Evolutionary conservation across 306 rosid genomes (phyloP), one percentile per base, ranked within the genome.

Genomic region (Mimosa pudica): DNA sequence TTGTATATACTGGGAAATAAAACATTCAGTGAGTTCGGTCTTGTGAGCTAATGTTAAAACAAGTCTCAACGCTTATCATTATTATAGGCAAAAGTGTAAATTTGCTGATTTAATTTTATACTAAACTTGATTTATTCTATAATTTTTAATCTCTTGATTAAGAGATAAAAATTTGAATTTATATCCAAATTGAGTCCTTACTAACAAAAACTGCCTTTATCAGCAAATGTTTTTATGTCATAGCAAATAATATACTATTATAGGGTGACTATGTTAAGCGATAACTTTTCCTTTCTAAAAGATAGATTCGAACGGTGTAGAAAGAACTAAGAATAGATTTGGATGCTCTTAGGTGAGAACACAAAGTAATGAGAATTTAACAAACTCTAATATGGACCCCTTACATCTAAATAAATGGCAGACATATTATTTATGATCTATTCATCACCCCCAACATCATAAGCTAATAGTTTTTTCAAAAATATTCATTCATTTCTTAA

Each of bases 321-420:
- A 18, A 57, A 57, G 32, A 57, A 57, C 33, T 5, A 2, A 57
- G 12, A 18, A 57, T 18, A 18, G 32, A 57, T 57, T n/a, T 18
- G 10, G 63, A 57, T n/a, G 63, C 32, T 57, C 63, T n/a, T 58
- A n/a, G 51, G 33, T 44, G 73, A 42, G 73, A 68, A 68, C 73
- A 68, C 54, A 68, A 42, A 3, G 33, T n/a, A 42, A 68, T 68
- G 73, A 46, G 33, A 42, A 68, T 68, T 42, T 44, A 44, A 44
- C 73, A 68, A 68, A 68, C 33, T 16, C 33, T 11, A 42, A 42
- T 16, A 44, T 24, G 54, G 33, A 68, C 20, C 49, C 16, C 52
- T n/a, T 42, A 0, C 51, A n/a, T 16, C 30, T 36, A 65, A 33
- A 6, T 13, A 33, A 35, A 64, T 68, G 73, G 73, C 52, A 42